Evolutionary conservation across 164 flowering plant species (phyloP).

Genomic region (Annona cherimola): DNA sequence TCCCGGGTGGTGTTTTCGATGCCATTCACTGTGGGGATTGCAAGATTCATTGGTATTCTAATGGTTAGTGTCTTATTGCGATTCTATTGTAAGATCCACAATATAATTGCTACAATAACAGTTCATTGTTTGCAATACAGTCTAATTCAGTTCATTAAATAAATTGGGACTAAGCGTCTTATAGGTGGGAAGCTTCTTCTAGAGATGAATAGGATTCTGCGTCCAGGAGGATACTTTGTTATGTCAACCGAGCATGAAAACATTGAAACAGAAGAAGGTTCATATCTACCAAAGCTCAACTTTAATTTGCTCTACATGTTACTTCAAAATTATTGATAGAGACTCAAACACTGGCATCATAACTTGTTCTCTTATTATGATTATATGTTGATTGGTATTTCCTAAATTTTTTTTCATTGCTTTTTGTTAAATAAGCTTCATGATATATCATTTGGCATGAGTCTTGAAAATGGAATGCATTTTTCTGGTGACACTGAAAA

Average conservation of each 20-base stretch:
- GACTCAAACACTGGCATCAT: not conserved
- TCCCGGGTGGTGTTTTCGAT: conserved; percentile 89
- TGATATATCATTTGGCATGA: no score
- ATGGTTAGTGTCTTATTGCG: conserved; percentile 43
- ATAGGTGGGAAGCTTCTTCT: conserved; percentile 80
- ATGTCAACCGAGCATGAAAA: conserved; percentile 62
- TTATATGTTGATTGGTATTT: no score
- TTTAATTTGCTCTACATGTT: not conserved
- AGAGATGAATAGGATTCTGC: conserved; percentile 87
- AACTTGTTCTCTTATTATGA: not conserved
- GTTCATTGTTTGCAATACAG: not conserved
- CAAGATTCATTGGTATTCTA: conserved; percentile 70
- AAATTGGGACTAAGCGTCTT: not conserved
- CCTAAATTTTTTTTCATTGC: no score
- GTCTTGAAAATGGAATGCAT: no score
- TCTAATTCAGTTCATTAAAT: conserved; percentile 1
- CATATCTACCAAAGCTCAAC: conserved; percentile 6
- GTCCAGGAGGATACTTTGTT: conserved; percentile 92
- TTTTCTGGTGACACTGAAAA: not conserved
- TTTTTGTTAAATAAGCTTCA: not conserved
- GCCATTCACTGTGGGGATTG: conserved; percentile 88
- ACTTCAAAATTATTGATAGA: not conserved
- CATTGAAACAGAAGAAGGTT: conserved; percentile 84
- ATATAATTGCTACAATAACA: not conserved
- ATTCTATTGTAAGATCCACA: not conserved